Base-by-base conservation (phyloP, 257 asterid species). In the Rhazya stricta region DNA sequence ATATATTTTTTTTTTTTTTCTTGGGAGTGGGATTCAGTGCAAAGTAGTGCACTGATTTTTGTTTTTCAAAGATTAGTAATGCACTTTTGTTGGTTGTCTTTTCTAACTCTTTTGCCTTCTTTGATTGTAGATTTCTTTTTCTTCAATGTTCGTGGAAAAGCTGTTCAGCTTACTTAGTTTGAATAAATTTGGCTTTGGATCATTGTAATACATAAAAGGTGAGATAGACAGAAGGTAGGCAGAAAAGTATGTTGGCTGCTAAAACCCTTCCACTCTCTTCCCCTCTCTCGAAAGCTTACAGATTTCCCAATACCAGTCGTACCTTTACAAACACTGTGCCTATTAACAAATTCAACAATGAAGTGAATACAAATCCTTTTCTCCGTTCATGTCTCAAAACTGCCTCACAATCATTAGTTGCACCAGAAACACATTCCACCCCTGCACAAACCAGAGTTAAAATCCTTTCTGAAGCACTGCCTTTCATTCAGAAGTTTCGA, bases 401-500 rank as follows among this genome's bases (percentile, higher is more conserved):
- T 16, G 82, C 90, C 30, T 50, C 83, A 27, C 83, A 83, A 34
- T 79, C 91, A 1, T 18, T 80, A 73, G 39, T 41, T 75, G 66
- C 82, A 8, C 83, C 82, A 3, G 88, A 82, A 74, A 41, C 72
- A 5, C 80, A 80, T 21, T 5, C 86, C 71, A 83, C 84, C 77
- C 79, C 96, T 2, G 89, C 90, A 58, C 86, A 86, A 76, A 76
- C 85, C 75, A 84, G 93, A 58, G 96, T 91, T 71, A 78, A 85
- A 79, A 90, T 88, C 75, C 82, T 91, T 34, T 88, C 97, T 1
- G 96, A 91, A 80, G 97, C 95, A 21, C 74, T 90, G 37, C 96
- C 95, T 66, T 91, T 88, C 50, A 91, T 91, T 74, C 96, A 92
- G 37, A 90, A 79, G 81, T 90, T 92, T 72, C 89, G 88, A 18